Evolutionary conservation across 768 basidiomycete genomes (phyloP).

Genomic region (Podaxis rugospora): DNA sequence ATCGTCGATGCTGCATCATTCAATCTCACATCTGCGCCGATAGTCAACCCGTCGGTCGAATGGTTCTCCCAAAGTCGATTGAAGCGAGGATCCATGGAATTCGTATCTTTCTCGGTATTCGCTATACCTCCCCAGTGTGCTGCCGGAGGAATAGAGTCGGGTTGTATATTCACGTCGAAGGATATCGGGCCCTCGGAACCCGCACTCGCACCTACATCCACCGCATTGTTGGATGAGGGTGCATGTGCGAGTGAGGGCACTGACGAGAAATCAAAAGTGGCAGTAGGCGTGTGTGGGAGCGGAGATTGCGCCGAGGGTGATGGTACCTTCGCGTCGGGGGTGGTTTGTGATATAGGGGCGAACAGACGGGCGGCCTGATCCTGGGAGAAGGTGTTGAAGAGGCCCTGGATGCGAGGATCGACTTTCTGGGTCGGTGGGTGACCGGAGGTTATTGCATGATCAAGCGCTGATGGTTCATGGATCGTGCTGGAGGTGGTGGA

Average conservation of each 20-base stretch:
- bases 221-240: too few species aligned
- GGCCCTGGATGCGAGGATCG: constrained; percentile 21
- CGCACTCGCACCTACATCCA: too few species aligned
- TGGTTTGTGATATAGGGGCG: constrained; percentile 18
- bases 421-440: constrained; percentile 8
- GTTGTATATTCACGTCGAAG: not conserved
- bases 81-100: not conserved
- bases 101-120: not conserved
- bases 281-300: too few species aligned
- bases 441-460: not conserved
- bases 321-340: constrained; percentile 1
- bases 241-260: too few species aligned
- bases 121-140: constrained; percentile 33
- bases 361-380: constrained; percentile 52
- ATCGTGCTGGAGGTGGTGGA: constrained; percentile 11
- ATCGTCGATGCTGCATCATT: not conserved
- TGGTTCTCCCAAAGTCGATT: not conserved
- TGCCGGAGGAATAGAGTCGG: constrained; percentile 21
- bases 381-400: constrained; percentile 31
- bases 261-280: too few species aligned
- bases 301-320: too few species aligned
- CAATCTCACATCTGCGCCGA: not conserved
- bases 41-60: not conserved
- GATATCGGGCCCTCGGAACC: too few species aligned
- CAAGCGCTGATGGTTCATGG: not conserved